These are phyloP conservation scores for Blastocystis sp. DNA, from an alignment of 352 stramenopile genomes.

Conservation along the genomic window DNA sequence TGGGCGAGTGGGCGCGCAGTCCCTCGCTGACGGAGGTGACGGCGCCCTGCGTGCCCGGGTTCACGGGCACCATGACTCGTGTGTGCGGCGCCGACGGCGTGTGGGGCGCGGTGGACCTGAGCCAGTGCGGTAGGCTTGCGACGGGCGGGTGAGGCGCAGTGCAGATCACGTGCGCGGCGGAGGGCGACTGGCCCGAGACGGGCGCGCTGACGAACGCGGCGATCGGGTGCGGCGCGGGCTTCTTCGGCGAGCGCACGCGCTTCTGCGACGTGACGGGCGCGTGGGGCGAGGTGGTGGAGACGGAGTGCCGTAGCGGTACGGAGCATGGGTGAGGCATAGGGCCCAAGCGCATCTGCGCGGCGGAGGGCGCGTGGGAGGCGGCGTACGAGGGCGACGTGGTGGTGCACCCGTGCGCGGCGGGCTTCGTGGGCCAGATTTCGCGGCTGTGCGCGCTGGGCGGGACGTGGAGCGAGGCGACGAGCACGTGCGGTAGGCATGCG, in stretches of 20 bases:
- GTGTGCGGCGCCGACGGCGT: conserved; percentile 39
- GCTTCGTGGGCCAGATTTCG: not conserved
- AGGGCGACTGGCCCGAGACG: not conserved
- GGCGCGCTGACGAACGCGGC: not conserved
- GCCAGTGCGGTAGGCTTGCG: conserved; percentile 11
- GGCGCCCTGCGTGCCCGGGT: conserved; percentile 22
- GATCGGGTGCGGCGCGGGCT: not conserved
- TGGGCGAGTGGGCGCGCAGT: not conserved
- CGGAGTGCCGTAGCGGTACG: conserved; percentile 17
- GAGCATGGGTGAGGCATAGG: not conserved
- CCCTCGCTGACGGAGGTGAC: conserved; percentile 47
- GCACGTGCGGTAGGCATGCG: conserved; percentile 7
- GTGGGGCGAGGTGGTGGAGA: conserved; percentile 36
- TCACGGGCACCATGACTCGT: conserved; percentile 49
- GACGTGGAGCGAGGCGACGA: not conserved
- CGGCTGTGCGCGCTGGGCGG: not conserved
- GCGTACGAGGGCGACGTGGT: not conserved
- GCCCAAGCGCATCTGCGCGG: not conserved
- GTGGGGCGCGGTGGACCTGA: conserved; percentile 21
- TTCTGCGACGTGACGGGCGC: conserved; percentile 37
- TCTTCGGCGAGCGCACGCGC: conserved; percentile 1
- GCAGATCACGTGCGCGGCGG: not conserved
- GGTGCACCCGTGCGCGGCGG: not conserved
- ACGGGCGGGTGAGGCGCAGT: not conserved
- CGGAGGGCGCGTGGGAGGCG: not conserved